Base-by-base conservation (phyloP, 352 stramenopile genomes). In the Aphanomyces astaci region DNA sequence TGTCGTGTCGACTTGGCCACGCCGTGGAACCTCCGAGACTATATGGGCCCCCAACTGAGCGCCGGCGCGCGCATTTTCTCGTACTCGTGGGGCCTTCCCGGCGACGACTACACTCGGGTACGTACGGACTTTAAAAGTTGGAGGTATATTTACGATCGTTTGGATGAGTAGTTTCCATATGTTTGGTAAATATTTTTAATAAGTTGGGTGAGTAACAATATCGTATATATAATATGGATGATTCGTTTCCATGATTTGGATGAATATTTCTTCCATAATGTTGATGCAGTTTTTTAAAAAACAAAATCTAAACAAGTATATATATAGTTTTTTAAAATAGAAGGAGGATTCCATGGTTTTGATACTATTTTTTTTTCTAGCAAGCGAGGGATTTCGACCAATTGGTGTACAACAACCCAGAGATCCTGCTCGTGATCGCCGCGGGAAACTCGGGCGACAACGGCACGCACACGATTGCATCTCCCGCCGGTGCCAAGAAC, bases 371-470 rank as follows among this genome's bases (percentile, higher is more conserved):
- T 46, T 46, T 17, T 25, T 31, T 24, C 9, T 59, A 68, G 4
- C 85, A 93, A 71, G 83, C 85, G 17, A 79, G 85, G 53, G 79
- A 91, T 63, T 75, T 93, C 33, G 86, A 96, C 45, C 75, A 75
- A 11, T 95, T 88, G 68, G 81, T 92, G 63, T 94, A 91, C 67
- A 71, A 86, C 55, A 92, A 97, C 71, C 88, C 87, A 0, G 84
- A 95, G 3, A 76, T 89, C 10, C 67, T 97, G 10, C 75, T 96
- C 33, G 75, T 97, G 49, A 84, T 96, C 19, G 90, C 90, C 0
- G 90, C 89, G 9, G 89, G 90, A 56, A 97, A 97, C 73, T 90
- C 85, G 43, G 90, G 90, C 17, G 88, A 95, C 53, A 73, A 83
- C 7, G 79, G 76, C 1, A 75, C 81, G 9, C 73, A 79, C n/a